phyloP scores from a whole-genome alignment of 768 basidiomycete species.

The Pleurotus eryngii region DNA sequence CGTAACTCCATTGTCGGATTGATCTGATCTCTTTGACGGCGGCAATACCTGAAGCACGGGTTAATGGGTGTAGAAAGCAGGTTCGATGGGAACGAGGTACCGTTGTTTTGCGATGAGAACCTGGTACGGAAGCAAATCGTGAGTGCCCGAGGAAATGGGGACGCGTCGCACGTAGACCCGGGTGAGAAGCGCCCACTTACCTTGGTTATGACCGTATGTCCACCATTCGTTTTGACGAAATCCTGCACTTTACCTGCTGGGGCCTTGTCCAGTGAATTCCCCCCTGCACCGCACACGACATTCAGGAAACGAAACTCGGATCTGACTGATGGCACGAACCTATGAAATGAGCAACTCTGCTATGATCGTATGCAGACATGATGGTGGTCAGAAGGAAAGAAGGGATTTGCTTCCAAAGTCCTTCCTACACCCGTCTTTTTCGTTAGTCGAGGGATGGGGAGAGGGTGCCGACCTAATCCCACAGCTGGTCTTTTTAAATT shows the following conservation, averaged over 20 bases:
- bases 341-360: conserved; percentile 52
- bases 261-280: conserved; percentile 87
- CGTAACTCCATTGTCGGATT: conserved; percentile 99
- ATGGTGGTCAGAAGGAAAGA: conserved; percentile 14
- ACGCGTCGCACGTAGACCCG: conserved; percentile 5
- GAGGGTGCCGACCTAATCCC: neutral
- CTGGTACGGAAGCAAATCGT: conserved; percentile 36
- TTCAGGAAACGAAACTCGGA: conserved; percentile 3
- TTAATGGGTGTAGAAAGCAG: conserved; percentile 15
- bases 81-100: conserved; percentile 33
- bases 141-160: neutral
- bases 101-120: conserved; percentile 99
- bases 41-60: conserved; percentile 72
- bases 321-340: conserved; percentile 26
- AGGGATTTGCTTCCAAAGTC: conserved; percentile 12
- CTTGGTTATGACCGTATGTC: conserved; percentile 98
- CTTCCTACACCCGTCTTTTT: conserved; percentile 9
- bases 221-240: conserved; percentile 88
- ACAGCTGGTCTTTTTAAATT: conserved; percentile 5
- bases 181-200: conserved; percentile 39
- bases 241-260: conserved; percentile 76
- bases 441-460: neutral
- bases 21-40: conserved; percentile 99
- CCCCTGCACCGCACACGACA: conserved; percentile 63
- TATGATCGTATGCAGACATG: conserved; percentile 54